Evolutionary conservation across 768 basidiomycete species (phyloP).

Genomic region (Lentinula raphanica): DNA sequence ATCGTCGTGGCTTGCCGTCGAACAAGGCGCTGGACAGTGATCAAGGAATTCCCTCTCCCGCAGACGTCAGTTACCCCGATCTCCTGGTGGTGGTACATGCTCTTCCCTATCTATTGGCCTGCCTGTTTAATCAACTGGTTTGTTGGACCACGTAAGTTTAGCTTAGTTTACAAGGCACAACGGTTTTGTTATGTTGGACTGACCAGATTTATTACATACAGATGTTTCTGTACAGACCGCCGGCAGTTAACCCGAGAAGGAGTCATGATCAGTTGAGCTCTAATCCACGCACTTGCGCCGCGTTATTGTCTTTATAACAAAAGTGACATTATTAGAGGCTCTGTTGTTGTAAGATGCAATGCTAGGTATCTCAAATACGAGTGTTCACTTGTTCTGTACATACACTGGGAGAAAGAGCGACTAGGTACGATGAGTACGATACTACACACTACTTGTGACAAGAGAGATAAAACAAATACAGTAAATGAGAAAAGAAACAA

Average conservation of each 20-base stretch:
- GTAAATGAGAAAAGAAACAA: not conserved
- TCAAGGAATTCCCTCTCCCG: not conserved
- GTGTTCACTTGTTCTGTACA: not conserved
- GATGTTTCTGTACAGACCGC: not conserved
- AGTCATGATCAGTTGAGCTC: too few species aligned
- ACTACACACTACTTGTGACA: not conserved
- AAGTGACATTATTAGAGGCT: too few species aligned
- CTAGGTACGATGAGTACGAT: not conserved
- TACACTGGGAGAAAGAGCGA: not conserved
- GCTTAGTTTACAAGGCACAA: too few species aligned
- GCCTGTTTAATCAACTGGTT: not conserved
- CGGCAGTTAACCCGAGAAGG: too few species aligned
- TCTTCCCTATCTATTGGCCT: conserved; percentile 3
- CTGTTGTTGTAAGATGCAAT: too few species aligned
- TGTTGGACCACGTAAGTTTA: not conserved
- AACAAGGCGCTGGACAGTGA: conserved; percentile 28
- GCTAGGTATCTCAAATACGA: not conserved
- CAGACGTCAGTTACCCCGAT: not conserved
- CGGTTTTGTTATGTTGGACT: not conserved
- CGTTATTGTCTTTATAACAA: too few species aligned
- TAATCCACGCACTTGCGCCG: too few species aligned
- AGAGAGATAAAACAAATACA: not conserved
- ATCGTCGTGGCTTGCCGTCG: conserved; percentile 35
- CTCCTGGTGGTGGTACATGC: conserved; percentile 2
- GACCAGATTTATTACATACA: not conserved